Evolutionary conservation across 1,284 basidiomycete species (phyloP).

Genomic region (Gymnopus androsaceus): DNA sequence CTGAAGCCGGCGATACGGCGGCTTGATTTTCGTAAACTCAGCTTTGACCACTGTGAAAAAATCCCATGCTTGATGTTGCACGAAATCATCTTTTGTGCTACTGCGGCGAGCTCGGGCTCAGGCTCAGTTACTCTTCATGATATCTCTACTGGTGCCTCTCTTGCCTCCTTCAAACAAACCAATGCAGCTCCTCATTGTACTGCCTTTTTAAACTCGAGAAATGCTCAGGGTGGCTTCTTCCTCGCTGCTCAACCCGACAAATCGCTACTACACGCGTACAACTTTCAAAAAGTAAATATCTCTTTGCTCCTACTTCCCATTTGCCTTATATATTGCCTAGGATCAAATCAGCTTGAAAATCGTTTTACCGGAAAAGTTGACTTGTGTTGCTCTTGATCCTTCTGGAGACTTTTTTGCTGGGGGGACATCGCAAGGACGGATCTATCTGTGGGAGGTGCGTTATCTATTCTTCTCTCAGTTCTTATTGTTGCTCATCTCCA

Average conservation of each 20-base stretch:
- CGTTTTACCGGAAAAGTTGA: constrained; percentile 86
- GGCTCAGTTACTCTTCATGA: constrained; percentile 72
- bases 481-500: constrained; percentile 7
- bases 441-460: constrained; percentile 94
- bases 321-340: constrained; percentile 40
- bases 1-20: no score
- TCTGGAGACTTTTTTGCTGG: constrained; percentile 81
- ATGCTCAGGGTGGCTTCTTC: constrained; percentile 74
- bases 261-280: constrained; percentile 77
- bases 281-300: constrained; percentile 75
- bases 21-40: background rate
- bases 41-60: background rate
- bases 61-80: constrained; percentile 52
- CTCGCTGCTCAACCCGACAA: constrained; percentile 80
- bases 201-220: constrained; percentile 60
- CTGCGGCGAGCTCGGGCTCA: constrained; percentile 50
- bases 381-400: constrained; percentile 76
- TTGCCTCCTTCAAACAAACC: constrained; percentile 79
- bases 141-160: constrained; percentile 64
- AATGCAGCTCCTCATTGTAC: constrained; percentile 59
- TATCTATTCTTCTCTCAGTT: constrained; percentile 6
- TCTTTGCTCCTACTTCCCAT: constrained; percentile 1
- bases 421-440: constrained; percentile 84
- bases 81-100: constrained; percentile 67
- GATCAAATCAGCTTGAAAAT: constrained; percentile 87